Evolutionary conservation across 1,284 basidiomycete species (phyloP).

Genomic region (Schizophyllum commune): DNA sequence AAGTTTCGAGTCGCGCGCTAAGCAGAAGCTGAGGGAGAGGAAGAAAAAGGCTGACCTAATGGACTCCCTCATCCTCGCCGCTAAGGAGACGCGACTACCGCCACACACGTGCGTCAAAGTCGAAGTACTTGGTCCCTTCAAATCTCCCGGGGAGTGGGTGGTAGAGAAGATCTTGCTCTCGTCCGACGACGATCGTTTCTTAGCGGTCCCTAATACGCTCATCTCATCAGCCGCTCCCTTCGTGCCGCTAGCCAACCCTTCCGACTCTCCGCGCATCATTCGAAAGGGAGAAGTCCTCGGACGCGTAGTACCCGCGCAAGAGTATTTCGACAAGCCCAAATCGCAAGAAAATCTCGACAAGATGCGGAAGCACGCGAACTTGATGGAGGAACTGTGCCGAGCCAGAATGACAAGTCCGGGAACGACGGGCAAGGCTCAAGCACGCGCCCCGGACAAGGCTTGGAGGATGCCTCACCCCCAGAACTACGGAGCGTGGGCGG

Average conservation of each 20-base stretch:
- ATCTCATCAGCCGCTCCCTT: not conserved
- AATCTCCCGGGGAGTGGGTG: not conserved
- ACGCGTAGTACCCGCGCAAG: not conserved
- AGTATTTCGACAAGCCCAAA: not conserved
- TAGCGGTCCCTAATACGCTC: constrained; percentile 7
- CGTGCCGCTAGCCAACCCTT: constrained; percentile 11
- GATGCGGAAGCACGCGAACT: not conserved
- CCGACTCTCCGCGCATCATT: constrained; percentile 3
- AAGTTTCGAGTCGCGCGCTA: not conserved
- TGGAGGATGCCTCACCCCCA: not conserved
- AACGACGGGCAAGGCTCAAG: too few species aligned
- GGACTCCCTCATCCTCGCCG: not conserved
- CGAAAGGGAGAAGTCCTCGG: constrained; percentile 8
- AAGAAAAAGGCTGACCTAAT: not conserved
- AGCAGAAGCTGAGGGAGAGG: not conserved
- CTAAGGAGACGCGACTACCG: not conserved
- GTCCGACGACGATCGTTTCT: constrained; percentile 1
- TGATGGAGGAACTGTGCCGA: not conserved
- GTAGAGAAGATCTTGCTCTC: constrained; percentile 4
- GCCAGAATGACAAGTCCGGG: not conserved
- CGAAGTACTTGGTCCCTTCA: not conserved
- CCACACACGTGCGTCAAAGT: not conserved
- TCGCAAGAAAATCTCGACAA: not conserved
- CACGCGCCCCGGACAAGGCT: not conserved
- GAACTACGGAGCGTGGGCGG: not conserved